Percentiles rank a stretch among this genome's conserved stretches.
Conservation (phyloP, 148 eudicot species). For the Spergularia bocconei region DNA sequence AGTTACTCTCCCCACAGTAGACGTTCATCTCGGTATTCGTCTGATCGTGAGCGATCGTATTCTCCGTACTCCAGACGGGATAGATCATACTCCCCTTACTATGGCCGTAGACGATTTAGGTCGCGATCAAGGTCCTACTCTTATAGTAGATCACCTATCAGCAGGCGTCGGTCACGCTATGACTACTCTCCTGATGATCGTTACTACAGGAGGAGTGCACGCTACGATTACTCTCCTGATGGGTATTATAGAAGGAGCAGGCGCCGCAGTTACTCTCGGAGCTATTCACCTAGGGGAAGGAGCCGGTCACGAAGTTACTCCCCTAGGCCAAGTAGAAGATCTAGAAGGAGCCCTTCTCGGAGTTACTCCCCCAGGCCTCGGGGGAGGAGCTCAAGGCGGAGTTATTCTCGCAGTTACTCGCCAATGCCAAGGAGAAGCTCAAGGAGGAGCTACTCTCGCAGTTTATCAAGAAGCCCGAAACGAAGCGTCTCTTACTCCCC, state of each 20-base stretch:
- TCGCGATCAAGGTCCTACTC: conserved; percentile 34
- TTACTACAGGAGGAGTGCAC: conserved; percentile 35
- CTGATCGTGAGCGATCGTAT: conserved; percentile 61
- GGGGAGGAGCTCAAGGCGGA: conserved; percentile 49
- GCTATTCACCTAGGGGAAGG: conserved; percentile 38
- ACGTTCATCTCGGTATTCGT: conserved; percentile 53
- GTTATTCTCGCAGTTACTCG: conserved; percentile 48
- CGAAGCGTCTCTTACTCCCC: conserved; percentile 29
- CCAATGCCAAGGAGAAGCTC: conserved; percentile 33
- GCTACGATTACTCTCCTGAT: conserved; percentile 25
- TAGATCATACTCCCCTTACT: conserved; percentile 51
- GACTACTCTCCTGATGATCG: conserved; percentile 45
- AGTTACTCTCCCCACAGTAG: conserved; percentile 47
- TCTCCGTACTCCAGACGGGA: conserved; percentile 46
- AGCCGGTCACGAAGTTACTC: conserved; percentile 33
- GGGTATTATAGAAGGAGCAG: conserved; percentile 32
- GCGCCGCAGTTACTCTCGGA: conserved; percentile 26
- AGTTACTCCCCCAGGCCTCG: conserved; percentile 43
- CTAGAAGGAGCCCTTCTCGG: conserved; percentile 37
- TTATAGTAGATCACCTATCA: conserved; percentile 49
- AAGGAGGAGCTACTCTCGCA: conserved; percentile 29
- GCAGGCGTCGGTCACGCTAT: conserved; percentile 40
- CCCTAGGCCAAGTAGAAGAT: conserved; percentile 27
- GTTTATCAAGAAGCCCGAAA: conserved; percentile 36
- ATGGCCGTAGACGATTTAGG: conserved; percentile 20